Base-by-base conservation (phyloP, 768 basidiomycete species). In the Lactarius vividus region DNA sequence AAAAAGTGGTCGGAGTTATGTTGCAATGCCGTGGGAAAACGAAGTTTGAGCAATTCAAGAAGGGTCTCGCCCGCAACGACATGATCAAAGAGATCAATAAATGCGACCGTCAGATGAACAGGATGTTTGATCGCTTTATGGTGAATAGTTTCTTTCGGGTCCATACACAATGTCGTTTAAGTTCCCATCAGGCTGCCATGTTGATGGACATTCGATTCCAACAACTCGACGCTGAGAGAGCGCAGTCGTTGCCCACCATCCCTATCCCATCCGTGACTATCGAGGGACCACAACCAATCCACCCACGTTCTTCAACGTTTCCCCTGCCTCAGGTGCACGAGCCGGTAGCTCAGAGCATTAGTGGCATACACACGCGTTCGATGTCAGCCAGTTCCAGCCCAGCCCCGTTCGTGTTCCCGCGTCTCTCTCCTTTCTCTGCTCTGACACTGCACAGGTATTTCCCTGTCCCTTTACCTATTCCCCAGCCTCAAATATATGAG, bases 81-180 rank as follows among this genome's bases (percentile, higher is more conserved):
- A 54, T 66, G 61, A 35, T 59, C 31, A 44, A 33, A 23, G 61
- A 62, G 39, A 66, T 66, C 20, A 26, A 37, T 26, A 57, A 42
- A 29, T 66, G 65, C 52, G 65, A 66, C 40, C 56, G 61, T 18
- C 65, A 66, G 39, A 66, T 66, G 57, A 33, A 11, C 18, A 44
- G 65, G 49, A 62, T 66, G 31, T 62, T 66, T 35, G 57, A 66
- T 4, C 61, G 65, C 4, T 66, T 66, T 40, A n/a, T 35, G 49
- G 65, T 62, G 26, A 59, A 57, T 23, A 9, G 15, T 20, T n/a
- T 37, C 44, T 18, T 10, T 26, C 46, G 42, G 29, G 1, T 10
- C 31, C 13, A 4, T 10, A 33, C 6, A n/a, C 33, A 5, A 29
- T 55, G 10, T 52, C 3, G 53, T 35, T 7, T 65, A 29, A 35